Base-by-base conservation (phyloP, 345 rosid species). In the Salix dunnii region DNA sequence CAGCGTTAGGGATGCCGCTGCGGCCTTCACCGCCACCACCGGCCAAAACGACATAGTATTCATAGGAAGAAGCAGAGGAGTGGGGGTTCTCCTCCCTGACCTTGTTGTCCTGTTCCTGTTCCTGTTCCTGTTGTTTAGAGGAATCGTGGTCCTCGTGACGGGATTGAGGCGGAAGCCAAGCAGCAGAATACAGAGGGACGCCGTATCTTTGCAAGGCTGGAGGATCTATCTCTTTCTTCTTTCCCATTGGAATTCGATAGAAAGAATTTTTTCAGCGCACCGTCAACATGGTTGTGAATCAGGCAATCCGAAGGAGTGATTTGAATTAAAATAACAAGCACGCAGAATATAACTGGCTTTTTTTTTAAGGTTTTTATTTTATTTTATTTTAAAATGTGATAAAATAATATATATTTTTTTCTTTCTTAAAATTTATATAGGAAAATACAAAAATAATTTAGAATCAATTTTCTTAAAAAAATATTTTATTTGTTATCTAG, bases 21-120 rank as follows among this genome's bases (percentile, higher is more conserved):
- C 82, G 84, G 43, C 97, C 99, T 73, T 90, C 93, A 12, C 98
- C 99, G 0, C 99, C 98, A 12, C 99, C 99, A 27, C 99, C 99
- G 0, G 92, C 79, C 27, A 93, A 74, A 77, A 89, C 89, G 67
- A 88, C 77, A 83, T 79, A 85, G 84, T 86, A 68, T 71, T 53
- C 43, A 17, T 72, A 18, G 28, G 71, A n/a, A 40, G 70, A 62
- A 23, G 51, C 68, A 25, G 38, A 12, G n/a, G 58, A 27, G n/a
- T 58, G 71, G 25, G 51, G 71, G 55, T 7, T 42, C 4, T 49
- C 65, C 33, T 46, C 42, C 36, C 23, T 65, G 14, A 42, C 62
- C 51, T 38, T 20, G 18, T 38, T 20, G 18, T 68, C 64, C 40
- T 68, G 73, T 71, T 25, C 64, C 38, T 68, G 73, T 70, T 25